phyloP scores from a whole-genome alignment of 208 protist species.

The Acanthamoeba culbertsoni region DNA sequence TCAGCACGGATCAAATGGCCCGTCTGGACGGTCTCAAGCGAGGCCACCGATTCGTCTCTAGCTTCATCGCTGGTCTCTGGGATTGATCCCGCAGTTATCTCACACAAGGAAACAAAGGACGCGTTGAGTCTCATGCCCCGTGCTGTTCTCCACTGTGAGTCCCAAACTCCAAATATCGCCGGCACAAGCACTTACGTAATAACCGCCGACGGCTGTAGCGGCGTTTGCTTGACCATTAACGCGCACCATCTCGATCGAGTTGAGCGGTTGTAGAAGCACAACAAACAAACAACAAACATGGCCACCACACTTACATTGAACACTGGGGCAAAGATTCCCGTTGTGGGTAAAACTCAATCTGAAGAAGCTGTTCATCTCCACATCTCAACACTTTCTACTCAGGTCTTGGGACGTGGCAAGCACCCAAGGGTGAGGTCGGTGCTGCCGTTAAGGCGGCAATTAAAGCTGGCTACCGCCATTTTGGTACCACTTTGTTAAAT shows the following conservation, averaged over 20 bases:
- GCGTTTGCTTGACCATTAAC: too few species aligned
- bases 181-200: too few species aligned
- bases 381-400: neutral
- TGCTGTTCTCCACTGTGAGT: too few species aligned
- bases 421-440: neutral
- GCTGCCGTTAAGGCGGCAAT: neutral
- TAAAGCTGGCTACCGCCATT: slow-evolving; percentile 7
- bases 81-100: too few species aligned
- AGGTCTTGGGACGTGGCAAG: slow-evolving; percentile 23
- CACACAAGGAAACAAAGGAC: too few species aligned
- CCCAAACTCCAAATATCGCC: too few species aligned
- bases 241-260: too few species aligned
- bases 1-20: slow-evolving; percentile 85
- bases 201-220: too few species aligned
- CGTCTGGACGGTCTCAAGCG: slow-evolving; percentile 71
- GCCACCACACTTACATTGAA: neutral
- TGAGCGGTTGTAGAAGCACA: too few species aligned
- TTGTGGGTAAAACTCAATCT: neutral
- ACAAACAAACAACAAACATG: neutral
- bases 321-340: slow-evolving; percentile 10
- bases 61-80: slow-evolving; percentile 6
- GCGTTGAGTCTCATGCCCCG: too few species aligned
- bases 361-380: neutral
- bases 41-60: neutral
- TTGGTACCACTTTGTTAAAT: neutral